Base-by-base conservation (phyloP, 139 green algal species). In the Edaphochlamys debaryana region DNA sequence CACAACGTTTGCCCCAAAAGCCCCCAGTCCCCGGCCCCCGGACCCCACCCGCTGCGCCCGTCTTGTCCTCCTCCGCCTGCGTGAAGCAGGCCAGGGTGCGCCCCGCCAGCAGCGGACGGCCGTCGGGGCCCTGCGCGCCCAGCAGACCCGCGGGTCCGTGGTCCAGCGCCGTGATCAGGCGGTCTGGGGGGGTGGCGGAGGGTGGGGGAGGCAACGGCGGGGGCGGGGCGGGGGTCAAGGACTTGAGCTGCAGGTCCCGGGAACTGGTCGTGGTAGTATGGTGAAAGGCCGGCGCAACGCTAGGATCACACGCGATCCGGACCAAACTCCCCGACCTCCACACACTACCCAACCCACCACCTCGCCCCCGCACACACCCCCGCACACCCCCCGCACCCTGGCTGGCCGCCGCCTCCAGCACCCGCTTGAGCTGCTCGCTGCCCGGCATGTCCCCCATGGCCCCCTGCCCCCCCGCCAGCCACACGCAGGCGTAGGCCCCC, bases 91-190 rank as follows among this genome's bases (percentile, higher is more conserved):
- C 86, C 29, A 90, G 50, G 32, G 79, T 63, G 45, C 69, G 79
- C 30, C 75, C 79, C 34, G 42, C 66, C 40, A 92, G 40, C 68
- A 92, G 69, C 29, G 88, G 79, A 74, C 69, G 41, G 38, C 88
- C 85, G 34, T 85, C 62, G n/a, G 41, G 30, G 41, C 45, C 77
- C 48, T 84, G 85, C 34, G 79, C 88, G n/a, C 56, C 60, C 48
- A 89, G 38, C 60, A 92, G 86, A 17, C 82, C 88, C 36, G 77
- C 83, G 40, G 86, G 86, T 9, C 88, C 88, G 67, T 92, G 88
- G 79, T 86, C 90, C 67, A 90, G 79, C 0, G 86, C 83, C 32
- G 69, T 67, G 36, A 92, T 68, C 2, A 90, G 15, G 48, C 85
- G 84, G 73, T 73, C 82, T 90, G 72, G n/a, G n/a, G n/a, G n/a